Evolutionary conservation across 495 filamentous ascomycete genomes (phyloP).

Genomic region (Thermochaetoides thermophila): DNA sequence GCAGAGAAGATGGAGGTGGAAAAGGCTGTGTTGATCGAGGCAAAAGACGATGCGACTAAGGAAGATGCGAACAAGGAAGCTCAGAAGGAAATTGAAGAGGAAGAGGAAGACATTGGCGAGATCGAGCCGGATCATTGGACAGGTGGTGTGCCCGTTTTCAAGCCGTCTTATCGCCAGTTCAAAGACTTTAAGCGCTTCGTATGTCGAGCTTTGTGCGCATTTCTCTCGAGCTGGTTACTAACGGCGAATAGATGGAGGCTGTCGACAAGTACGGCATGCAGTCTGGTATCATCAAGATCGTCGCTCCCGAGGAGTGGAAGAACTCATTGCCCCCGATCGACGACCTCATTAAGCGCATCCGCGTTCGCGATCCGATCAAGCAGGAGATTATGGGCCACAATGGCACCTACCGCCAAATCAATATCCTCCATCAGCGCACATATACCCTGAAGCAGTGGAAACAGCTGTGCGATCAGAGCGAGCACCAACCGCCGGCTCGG

Average conservation of each 20-base stretch:
- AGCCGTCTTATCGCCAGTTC: constrained; percentile 90
- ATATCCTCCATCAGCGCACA: constrained; percentile 84
- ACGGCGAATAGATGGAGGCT: constrained; percentile 46
- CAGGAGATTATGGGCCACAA: constrained; percentile 93
- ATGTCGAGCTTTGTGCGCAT: constrained; percentile 19
- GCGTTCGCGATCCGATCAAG: constrained; percentile 90
- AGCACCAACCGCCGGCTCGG: constrained; percentile 90
- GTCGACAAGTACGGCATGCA: constrained; percentile 93
- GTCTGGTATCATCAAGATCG: constrained; percentile 88
- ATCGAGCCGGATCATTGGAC: constrained; percentile 76
- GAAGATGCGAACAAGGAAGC: constrained; percentile 7
- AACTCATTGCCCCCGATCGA: constrained; percentile 62
- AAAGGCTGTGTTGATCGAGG: no score
- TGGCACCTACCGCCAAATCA: constrained; percentile 88
- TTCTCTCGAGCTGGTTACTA: no score
- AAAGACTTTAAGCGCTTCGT: constrained; percentile 73
- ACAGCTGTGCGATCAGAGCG: constrained; percentile 74
- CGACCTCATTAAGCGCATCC: constrained; percentile 77
- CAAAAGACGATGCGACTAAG: neutral
- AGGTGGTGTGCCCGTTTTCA: constrained; percentile 86
- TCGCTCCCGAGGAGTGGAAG: constrained; percentile 90
- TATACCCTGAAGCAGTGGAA: constrained; percentile 97
- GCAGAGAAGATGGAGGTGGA: no score
- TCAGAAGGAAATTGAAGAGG: constrained; percentile 19
- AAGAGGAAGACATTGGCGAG: constrained; percentile 58